These are phyloP conservation scores for Suillus tomentosus DNA, from an alignment of 768 basidiomycete genomes.

Conservation along the genomic window DNA sequence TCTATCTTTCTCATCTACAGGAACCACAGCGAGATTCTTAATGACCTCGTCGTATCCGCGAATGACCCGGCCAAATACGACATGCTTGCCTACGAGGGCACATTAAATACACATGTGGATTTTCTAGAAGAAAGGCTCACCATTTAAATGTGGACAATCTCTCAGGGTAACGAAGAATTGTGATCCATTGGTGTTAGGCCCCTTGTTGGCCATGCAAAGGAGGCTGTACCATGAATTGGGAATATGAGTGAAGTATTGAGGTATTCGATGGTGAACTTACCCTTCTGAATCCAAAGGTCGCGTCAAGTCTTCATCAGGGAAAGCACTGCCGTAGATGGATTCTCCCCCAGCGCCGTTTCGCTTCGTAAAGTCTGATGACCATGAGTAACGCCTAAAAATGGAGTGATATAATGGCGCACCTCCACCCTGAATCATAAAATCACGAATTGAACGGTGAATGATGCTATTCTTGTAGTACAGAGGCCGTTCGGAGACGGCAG, in stretches of 20 bases:
- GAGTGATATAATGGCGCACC: constrained; percentile 41
- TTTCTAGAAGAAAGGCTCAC: constrained; percentile 38
- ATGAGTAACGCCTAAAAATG: constrained; percentile 8
- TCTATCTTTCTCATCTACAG: constrained; percentile 74
- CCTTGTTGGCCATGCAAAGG: constrained; percentile 89
- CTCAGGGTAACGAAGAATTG: constrained; percentile 87
- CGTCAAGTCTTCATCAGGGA: constrained; percentile 75
- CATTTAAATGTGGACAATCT: constrained; percentile 74
- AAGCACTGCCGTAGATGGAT: constrained; percentile 76
- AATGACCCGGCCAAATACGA: constrained; percentile 57
- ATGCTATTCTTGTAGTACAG: constrained; percentile 82
- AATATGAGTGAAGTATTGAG: constrained; percentile 1
- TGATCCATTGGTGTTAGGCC: constrained; percentile 81
- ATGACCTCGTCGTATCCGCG: constrained; percentile 64
- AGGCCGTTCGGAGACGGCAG: constrained; percentile 59
- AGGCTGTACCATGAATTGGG: constrained; percentile 43
- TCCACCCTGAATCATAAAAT: constrained; percentile 83
- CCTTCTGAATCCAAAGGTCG: constrained; percentile 66
- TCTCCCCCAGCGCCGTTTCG: constrained; percentile 81
- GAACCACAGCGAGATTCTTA: constrained; percentile 58
- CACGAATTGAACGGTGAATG: constrained; percentile 76
- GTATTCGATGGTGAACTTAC: constrained; percentile 31
- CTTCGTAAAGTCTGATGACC: constrained; percentile 68
- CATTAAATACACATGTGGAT: constrained; percentile 6
- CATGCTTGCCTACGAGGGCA: constrained; percentile 52